phyloP scores from a whole-genome alignment of 345 rosid species.

The Pugionium cornutum region DNA sequence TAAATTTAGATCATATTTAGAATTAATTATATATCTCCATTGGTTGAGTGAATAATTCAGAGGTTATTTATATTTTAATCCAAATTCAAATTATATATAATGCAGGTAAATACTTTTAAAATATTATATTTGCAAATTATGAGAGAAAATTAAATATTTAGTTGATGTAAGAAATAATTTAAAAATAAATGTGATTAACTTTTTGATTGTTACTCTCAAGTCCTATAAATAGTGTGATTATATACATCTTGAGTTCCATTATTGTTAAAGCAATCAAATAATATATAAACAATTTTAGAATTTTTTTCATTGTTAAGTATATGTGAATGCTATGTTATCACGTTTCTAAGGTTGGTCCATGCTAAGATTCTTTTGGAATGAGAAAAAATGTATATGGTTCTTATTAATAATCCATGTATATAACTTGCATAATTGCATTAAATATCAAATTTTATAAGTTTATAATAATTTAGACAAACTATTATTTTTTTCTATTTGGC shows the following conservation, averaged over 20 bases:
- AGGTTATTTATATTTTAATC: not conserved
- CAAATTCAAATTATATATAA: not conserved
- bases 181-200: not conserved
- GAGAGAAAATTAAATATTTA: not conserved
- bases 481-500: constrained; percentile 41
- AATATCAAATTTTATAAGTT: constrained; percentile 35
- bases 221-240: constrained; percentile 34
- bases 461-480: constrained; percentile 37
- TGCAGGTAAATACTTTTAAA: not conserved
- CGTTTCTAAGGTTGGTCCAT: constrained; percentile 42
- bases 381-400: constrained; percentile 36
- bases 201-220: constrained; percentile 28
- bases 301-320: constrained; percentile 33
- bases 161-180: constrained; percentile 17
- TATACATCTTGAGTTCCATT: constrained; percentile 26
- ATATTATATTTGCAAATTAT: not conserved
- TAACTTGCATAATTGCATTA: constrained; percentile 34
- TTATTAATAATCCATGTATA: constrained; percentile 43
- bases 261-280: constrained; percentile 36
- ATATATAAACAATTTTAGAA: constrained; percentile 32
- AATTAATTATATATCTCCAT: not conserved
- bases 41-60: not conserved
- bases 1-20: too few species aligned
- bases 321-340: constrained; percentile 37
- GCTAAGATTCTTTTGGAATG: constrained; percentile 43